These are phyloP conservation scores for Rubia tinctorum DNA, from an alignment of 305 asterid species.

Conservation along the genomic window DNA sequence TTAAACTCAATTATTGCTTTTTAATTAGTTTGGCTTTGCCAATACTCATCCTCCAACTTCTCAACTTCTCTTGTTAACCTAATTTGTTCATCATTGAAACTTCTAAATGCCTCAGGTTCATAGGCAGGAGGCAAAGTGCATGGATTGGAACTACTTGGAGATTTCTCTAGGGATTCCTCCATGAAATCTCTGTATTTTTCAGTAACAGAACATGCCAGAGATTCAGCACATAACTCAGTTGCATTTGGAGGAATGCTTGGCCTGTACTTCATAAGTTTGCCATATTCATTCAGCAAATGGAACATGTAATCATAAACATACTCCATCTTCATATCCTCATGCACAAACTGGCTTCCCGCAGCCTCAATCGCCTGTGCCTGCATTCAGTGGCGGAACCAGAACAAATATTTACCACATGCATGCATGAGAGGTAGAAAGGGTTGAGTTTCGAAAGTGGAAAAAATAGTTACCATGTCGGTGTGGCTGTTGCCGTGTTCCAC, in stretches of 20 bases:
- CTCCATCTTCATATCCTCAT: slow-evolving; percentile 1
- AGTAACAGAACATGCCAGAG: not conserved
- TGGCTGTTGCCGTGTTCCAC: not conserved
- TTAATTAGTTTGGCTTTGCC: not conserved
- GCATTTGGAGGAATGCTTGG: not conserved
- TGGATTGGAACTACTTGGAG: not conserved
- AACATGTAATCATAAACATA: not conserved
- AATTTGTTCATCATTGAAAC: not conserved
- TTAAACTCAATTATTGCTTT: not conserved
- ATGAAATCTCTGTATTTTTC: not conserved
- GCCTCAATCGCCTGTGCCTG: not conserved
- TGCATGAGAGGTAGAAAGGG: too few relatives aligned
- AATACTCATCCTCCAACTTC: not conserved
- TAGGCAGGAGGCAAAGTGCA: not conserved
- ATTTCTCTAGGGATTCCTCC: not conserved
- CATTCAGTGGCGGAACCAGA: not conserved
- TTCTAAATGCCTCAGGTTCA: not conserved
- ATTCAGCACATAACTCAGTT: not conserved
- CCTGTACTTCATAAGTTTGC: not conserved
- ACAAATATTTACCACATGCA: not conserved
- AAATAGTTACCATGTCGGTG: not conserved
- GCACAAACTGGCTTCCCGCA: not conserved
- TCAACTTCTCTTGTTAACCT: not conserved
- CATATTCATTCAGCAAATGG: not conserved
- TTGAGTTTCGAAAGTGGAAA: too few relatives aligned